phyloP scores from a whole-genome alignment of 1,139 yeast species.

The Candida sp. region DNA sequence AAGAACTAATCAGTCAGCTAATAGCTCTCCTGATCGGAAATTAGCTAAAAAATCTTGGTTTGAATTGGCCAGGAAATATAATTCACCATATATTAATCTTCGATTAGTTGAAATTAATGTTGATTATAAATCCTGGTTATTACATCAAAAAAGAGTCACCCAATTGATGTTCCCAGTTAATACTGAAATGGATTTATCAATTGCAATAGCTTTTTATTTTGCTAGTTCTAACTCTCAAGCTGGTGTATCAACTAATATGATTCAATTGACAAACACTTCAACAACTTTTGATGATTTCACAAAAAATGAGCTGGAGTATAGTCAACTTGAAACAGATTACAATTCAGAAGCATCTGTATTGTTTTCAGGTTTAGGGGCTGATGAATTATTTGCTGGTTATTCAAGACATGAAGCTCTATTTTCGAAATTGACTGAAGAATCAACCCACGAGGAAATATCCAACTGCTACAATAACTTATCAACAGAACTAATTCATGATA shows the following conservation, averaged over 20 bases:
- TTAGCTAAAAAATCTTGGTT: conserved; percentile 65
- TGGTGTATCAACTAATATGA: conserved; percentile 22
- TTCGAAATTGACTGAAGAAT: conserved; percentile 19
- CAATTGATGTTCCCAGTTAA: conserved; percentile 75
- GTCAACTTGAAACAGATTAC: conserved; percentile 19
- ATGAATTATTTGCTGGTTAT: conserved; percentile 92
- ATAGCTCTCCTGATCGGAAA: conserved; percentile 77
- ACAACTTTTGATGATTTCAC: conserved; percentile 19
- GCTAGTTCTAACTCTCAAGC: conserved; percentile 45
- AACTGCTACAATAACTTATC: conserved; percentile 21
- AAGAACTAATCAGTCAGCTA: conserved; percentile 60
- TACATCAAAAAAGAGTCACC: conserved; percentile 50
- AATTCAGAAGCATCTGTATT: conserved; percentile 62
- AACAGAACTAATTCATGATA: conserved; percentile 63
- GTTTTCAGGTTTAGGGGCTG: conserved; percentile 96
- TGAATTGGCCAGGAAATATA: conserved; percentile 40
- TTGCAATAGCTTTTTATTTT: conserved; percentile 92
- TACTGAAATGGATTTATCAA: conserved; percentile 94
- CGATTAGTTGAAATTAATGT: conserved; percentile 69
- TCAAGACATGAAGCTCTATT: conserved; percentile 66
- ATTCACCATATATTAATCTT: conserved; percentile 26
- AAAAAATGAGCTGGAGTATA: conserved; percentile 10
- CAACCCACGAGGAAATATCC: conserved; percentile 13
- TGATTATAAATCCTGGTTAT: conserved; percentile 60
- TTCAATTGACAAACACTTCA: conserved; percentile 10